A percentile compares a stretch with the other conserved stretches of the same genome.
phyloP scores from a whole-genome alignment of 495 filamentous ascomycete species.

The Penicillium coffeae region DNA sequence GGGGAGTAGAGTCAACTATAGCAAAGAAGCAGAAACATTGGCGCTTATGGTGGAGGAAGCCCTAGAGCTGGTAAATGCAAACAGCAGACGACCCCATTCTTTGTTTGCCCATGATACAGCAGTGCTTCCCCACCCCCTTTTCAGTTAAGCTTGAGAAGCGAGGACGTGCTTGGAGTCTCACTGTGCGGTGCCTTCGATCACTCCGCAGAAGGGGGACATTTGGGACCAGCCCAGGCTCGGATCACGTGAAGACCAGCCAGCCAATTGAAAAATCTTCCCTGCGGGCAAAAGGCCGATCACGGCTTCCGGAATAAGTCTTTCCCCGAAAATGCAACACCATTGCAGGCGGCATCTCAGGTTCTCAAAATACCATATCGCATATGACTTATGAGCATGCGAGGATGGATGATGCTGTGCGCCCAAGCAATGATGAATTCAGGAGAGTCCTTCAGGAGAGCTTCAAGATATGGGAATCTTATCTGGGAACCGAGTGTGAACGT shows the following conservation, averaged over 20 bases:
- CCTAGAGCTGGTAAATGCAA: not conserved
- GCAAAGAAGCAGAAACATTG: not conserved
- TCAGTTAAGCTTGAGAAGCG: not conserved
- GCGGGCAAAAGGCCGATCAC: no score
- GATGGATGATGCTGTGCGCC: conserved; percentile 21
- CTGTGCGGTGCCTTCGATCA: not conserved
- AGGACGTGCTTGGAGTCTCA: not conserved
- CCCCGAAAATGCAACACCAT: no score
- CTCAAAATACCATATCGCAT: not conserved
- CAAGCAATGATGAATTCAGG: conserved; percentile 17
- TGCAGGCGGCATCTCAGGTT: no score
- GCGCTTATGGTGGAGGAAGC: not conserved
- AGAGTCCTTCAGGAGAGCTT: conserved; percentile 19
- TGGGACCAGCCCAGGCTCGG: no score
- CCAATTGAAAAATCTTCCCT: no score
- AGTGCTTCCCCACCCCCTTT: not conserved
- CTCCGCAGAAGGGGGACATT: not conserved
- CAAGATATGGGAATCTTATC: conserved; percentile 20
- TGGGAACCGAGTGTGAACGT: conserved; percentile 1
- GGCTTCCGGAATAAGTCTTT: no score
- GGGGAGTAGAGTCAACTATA: not conserved
- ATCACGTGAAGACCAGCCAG: no score
- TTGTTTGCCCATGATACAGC: not conserved
- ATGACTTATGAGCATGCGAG: not conserved
- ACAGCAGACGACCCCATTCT: not conserved